A percentile compares a stretch with the other conserved stretches of the same genome.
phyloP scores from a whole-genome alignment of 2,329 filamentous ascomycete genomes.

The Paecilomyces formosus region DNA sequence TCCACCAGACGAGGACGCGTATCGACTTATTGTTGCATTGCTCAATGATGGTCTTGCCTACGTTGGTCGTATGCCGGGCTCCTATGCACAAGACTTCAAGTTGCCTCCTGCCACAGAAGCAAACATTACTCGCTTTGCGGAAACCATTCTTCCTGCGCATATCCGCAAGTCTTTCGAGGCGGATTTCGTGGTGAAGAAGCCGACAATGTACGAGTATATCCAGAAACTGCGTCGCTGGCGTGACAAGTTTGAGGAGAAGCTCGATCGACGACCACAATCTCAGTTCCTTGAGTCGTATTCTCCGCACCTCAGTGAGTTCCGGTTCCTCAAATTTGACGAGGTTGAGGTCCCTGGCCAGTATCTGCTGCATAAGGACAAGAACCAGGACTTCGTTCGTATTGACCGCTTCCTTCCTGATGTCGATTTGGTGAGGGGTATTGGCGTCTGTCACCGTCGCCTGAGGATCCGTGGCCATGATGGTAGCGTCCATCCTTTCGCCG shows the following conservation, averaged over 20 bases:
- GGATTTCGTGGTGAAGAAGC: conserved; percentile 94
- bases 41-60: conserved; percentile 93
- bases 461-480: conserved; percentile 97
- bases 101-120: conserved; percentile 83
- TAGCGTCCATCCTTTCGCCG: conserved; percentile 90
- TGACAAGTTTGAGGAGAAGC: conserved; percentile 95
- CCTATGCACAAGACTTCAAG: conserved; percentile 87
- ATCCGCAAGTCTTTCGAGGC: conserved; percentile 94
- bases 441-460: conserved; percentile 82
- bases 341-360: conserved; percentile 98
- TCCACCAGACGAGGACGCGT: conserved; percentile 94
- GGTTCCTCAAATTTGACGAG: conserved; percentile 96
- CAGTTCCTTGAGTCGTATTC: conserved; percentile 79
- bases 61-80: conserved; percentile 76
- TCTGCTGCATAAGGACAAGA: conserved; percentile 95
- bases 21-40: conserved; percentile 91
- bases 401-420: conserved; percentile 95
- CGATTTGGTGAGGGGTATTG: conserved; percentile 82
- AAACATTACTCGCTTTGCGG: conserved; percentile 93
- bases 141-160: conserved; percentile 88
- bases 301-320: conserved; percentile 88
- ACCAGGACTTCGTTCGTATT: conserved; percentile 95
- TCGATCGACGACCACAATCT: conserved; percentile 71
- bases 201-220: conserved; percentile 98
- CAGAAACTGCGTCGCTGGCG: conserved; percentile 93